A percentile compares a stretch with the other conserved stretches of the same genome.
These are phyloP conservation scores for Cordyceps sp. DNA, from an alignment of 2,329 filamentous ascomycete genomes.

Conservation along the genomic window DNA sequence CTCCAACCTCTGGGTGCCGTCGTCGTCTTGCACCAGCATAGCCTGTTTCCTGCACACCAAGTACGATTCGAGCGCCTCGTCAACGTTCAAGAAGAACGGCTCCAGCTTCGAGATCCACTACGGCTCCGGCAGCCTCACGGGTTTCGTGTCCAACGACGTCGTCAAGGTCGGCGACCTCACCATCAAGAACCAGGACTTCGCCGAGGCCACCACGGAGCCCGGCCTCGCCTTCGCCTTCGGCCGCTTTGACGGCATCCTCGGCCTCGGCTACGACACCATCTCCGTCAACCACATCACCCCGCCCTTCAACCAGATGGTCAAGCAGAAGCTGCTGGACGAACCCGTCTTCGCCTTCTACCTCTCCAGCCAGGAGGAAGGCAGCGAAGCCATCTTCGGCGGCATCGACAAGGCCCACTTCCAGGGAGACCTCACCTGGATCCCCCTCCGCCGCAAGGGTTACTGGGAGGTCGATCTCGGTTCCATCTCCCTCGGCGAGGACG, in stretches of 20 bases:
- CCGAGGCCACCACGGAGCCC: conserved; percentile 88
- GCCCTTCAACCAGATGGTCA: conserved; percentile 90
- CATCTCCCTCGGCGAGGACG: conserved; percentile 74
- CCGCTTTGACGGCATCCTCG: conserved; percentile 91
- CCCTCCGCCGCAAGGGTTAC: conserved; percentile 95
- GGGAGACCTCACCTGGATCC: conserved; percentile 83
- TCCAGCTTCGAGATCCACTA: conserved; percentile 85
- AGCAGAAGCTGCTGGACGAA: conserved; percentile 80
- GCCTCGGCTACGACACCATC: conserved; percentile 86
- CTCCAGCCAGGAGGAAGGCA: conserved; percentile 54
- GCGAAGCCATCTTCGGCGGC: conserved; percentile 81
- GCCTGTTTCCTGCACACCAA: conserved; percentile 96
- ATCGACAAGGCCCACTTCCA: conserved; percentile 65
- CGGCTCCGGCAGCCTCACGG: conserved; percentile 83
- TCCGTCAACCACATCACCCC: conserved; percentile 92
- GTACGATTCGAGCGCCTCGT: conserved; percentile 83
- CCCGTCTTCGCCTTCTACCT: conserved; percentile 96
- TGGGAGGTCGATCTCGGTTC: conserved; percentile 97
- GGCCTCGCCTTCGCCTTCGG: conserved; percentile 96
- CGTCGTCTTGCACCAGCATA: conserved; percentile 77
- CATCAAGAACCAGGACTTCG: conserved; percentile 84
- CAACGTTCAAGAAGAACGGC: conserved; percentile 87
- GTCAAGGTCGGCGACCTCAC: conserved; percentile 77
- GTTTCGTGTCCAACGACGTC: conserved; percentile 81
- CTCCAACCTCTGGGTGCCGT: conserved; percentile 98